Evolutionary conservation across 2,329 filamentous ascomycete species (phyloP), one percentile per base, ranked within the genome.

Genomic region (Coleophoma cylindrospora): DNA sequence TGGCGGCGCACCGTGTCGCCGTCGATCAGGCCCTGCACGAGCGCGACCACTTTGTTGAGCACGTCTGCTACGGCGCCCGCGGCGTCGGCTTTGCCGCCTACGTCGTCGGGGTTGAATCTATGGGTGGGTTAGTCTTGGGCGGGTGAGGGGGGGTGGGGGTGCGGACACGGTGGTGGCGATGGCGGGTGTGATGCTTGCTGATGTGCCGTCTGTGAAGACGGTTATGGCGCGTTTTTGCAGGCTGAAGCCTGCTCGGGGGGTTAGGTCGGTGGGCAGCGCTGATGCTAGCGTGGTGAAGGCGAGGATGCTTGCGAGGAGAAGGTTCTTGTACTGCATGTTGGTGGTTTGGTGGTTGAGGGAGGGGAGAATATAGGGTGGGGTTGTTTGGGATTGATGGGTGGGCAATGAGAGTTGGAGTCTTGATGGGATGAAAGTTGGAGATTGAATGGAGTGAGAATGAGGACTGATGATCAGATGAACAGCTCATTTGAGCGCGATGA

Each of bases 21-120:
- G 21, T 56, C 54, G 14, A 56, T 27, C 11, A 56, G 48, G 9
- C 52, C 52, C 37, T 54, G 52, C 15, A 54, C 21, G 2, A 54
- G 40, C 36, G 45, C n/a, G 4, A 53, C 50, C 8, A 50, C 52
- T 45, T 57, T 53, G 43, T 49, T 47, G 47, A 54, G 43, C 12
- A 54, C 43, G 22, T 51, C 47, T 3, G 45, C 48, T 6, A 53
- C 50, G 10, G 49, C 47, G 12, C 46, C 45, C 2, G 40, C 46
- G 3, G 48, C 52, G 44, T 54, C 54, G 4, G 47, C 50, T 32
- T 50, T 51, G 10, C 49, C 47, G 21, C 50, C 48, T 7, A 45
- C 33, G 37, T 50, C 48, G 17, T 49, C 43, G n/a, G 40, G 40
- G 34, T 33, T 38, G 27, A 37, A 38, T 38, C 36, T 38, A 7